A percentile compares a stretch with the other conserved stretches of the same genome.
These are phyloP conservation scores for Extremus antarcticus DNA, from an alignment of 495 filamentous ascomycete species.

Conservation along the genomic window DNA sequence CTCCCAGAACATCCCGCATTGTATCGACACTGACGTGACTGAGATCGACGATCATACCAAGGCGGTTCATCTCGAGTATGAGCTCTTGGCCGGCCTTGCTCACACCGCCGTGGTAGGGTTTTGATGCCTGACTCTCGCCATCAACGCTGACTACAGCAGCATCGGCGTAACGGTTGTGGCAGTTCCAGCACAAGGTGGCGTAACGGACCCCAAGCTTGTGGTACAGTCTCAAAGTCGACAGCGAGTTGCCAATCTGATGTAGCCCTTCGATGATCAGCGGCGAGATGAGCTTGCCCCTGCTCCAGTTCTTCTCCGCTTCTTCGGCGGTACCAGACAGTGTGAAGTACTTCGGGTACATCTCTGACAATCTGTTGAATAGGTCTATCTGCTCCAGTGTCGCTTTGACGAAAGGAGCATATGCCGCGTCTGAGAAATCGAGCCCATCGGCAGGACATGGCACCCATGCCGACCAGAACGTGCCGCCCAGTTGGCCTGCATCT, in stretches of 20 bases:
- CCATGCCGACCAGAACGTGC: conserved; percentile 89
- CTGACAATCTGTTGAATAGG: conserved; percentile 57
- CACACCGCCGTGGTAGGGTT: conserved; percentile 40
- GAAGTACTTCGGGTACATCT: conserved; percentile 60
- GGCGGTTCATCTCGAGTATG: conserved; percentile 65
- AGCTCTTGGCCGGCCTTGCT: conserved; percentile 56
- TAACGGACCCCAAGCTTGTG: conserved; percentile 78
- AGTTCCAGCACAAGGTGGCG: conserved; percentile 85
- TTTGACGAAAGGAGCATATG: conserved; percentile 54
- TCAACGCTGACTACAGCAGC: conserved; percentile 49
- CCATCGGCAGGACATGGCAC: conserved; percentile 63
- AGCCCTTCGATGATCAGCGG: conserved; percentile 83
- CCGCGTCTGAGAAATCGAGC: conserved; percentile 59
- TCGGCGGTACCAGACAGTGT: conserved; percentile 49
- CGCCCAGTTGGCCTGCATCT: conserved; percentile 48
- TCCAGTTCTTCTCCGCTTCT: conserved; percentile 42
- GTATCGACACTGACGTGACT: conserved; percentile 58
- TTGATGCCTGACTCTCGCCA: conserved; percentile 24
- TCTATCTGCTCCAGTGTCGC: conserved; percentile 77
- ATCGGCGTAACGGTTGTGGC: conserved; percentile 83
- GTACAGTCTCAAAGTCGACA: conserved; percentile 63
- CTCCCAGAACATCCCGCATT: conserved; percentile 53
- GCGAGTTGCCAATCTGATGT: conserved; percentile 86
- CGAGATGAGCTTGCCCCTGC: conserved; percentile 45
- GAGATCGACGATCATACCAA: conserved; percentile 71